Evolutionary conservation across 2,329 filamentous ascomycete genomes (phyloP).

Genomic region (Aaosphaeria pasadenensis): DNA sequence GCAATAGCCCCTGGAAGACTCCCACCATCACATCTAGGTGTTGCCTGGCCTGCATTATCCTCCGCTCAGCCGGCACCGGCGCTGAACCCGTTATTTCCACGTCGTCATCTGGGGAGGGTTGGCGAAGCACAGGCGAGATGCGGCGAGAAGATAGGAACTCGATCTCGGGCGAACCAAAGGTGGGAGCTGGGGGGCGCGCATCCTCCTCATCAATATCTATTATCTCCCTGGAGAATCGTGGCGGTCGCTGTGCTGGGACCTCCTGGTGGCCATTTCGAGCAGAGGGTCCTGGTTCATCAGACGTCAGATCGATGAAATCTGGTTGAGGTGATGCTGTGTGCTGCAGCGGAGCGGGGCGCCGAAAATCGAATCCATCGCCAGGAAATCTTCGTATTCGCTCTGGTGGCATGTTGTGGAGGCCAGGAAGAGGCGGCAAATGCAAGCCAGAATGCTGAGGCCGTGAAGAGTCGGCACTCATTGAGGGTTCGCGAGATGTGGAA

Average conservation of each 20-base stretch:
- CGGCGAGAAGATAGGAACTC: slow-evolving; percentile 43
- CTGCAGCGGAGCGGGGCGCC: slow-evolving; percentile 47
- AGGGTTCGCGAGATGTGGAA: slow-evolving; percentile 10
- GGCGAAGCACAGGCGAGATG: slow-evolving; percentile 16
- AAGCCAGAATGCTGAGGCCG: slow-evolving; percentile 14
- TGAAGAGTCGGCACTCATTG: slow-evolving; percentile 7
- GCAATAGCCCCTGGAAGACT: slow-evolving; percentile 13
- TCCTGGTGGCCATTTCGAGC: slow-evolving; percentile 5
- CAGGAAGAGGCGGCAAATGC: slow-evolving; percentile 14
- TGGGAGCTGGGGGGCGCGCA: slow-evolving; percentile 6
- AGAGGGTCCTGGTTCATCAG: slow-evolving; percentile 22
- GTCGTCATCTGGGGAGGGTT: slow-evolving; percentile 21
- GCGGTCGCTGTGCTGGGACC: slow-evolving; percentile 34
- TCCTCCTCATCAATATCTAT: slow-evolving; percentile 41
- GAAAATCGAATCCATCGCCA: slow-evolving; percentile 56
- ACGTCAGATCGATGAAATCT: slow-evolving; percentile 38
- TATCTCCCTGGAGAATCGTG: slow-evolving; percentile 42
- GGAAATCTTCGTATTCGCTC: slow-evolving; percentile 35
- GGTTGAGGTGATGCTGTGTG: background rate
- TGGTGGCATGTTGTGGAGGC: slow-evolving; percentile 23
- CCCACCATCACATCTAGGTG: slow-evolving; percentile 17
- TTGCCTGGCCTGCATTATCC: slow-evolving; percentile 6
- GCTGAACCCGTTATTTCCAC: slow-evolving; percentile 27
- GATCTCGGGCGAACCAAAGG: slow-evolving; percentile 44
- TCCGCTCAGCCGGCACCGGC: slow-evolving; percentile 17